Base-by-base conservation (phyloP, 2,329 filamentous ascomycete genomes). In the Venturia aucupariae region DNA sequence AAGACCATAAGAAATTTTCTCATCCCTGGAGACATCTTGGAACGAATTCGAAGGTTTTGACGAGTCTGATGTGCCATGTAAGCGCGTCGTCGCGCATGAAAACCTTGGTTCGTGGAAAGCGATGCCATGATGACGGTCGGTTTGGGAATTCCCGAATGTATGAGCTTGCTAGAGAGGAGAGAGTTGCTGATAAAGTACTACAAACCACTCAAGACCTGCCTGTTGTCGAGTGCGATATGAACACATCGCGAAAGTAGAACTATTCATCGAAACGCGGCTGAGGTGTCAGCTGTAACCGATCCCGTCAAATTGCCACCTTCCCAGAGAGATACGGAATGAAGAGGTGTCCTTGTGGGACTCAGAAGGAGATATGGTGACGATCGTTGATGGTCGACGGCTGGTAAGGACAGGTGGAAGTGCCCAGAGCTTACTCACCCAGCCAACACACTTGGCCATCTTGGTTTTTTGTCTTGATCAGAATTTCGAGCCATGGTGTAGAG, bases 261-360 rank as follows among this genome's bases (percentile, higher is more conserved):
- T 7, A 51, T 7, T 51, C 48, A 30, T 32, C 48, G 10, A 54
- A 38, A 38, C 10, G 24, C 48, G 24, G 24, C 15, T 30, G 10
- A 15, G 0, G 19, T 19, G 48, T 54, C 15, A 19, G 13, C 24
- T 7, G 24, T 54, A 24, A 54, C 24, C 11, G n/a, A 22, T 51
- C 27, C 46, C 22, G 22, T 51, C 46, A 6, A 38, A 38, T 38
- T 38, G 7, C 7, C 35, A 38, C 7, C 46, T 11, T 17, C 19
- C 32, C 48, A 19, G 27, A 13, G 13, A 13, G 2, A 32, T 54
- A n/a, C 17, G 48, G 48, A 32, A 32, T 54, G 24, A n/a, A 54
- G 48, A 54, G 32, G 48, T 54, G 48, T 54, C 48, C 48, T 54
- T 54, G 6, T 32, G 48, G 30, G 24, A 54, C 48, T 54, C 48